Base-by-base conservation (phyloP, 495 filamentous ascomycete species). In the Talaromyces proteolyticus region DNA sequence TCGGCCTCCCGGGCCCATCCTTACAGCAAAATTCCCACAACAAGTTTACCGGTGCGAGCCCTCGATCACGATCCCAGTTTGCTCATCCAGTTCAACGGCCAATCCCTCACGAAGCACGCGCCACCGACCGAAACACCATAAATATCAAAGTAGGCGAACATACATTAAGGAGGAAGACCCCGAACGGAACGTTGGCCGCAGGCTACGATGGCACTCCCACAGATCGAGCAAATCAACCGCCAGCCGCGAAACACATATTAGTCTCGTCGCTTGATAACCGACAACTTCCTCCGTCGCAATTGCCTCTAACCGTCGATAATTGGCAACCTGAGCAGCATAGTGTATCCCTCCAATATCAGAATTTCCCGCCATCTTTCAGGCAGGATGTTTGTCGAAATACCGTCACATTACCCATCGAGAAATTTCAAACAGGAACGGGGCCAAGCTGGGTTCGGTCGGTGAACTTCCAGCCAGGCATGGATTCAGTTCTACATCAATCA, bases 121-220 rank as follows among this genome's bases (percentile, higher is more conserved):
- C 54, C 5, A 50, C 58, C 1, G 57, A 57, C 17, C 55, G 60
- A 6, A 53, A 46, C 44, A 56, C 62, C 14, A 58, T 49, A 14
- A 19, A 55, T 7, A 67, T 64, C 29, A 57, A 56, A 24, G 37
- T 61, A 11, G 65, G 60, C 4, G 91, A 96, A 66, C 83, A 97
- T 66, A 85, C 89, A 47, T 74, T 98, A 37, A 79, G 93, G 53
- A 81, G 93, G 42, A 98, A 98, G 62, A 97, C 93, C 7, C 93
- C 93, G 8, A 94, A 85, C 57, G 93, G 93, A 19, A 96, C 91
- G 17, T 77, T 98, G 48, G 87, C 90, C 46, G 91, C 88, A 49
- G 92, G 90, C 12, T 98, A 98, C 60, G 92, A 97, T 77, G 92
- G 89, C 10, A 89, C 87, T 6, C 80, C 84, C 2, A 74, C 82